These are phyloP conservation scores for Arxiozyma telluris DNA, from an alignment of 1,139 yeast genomes.

Conservation along the genomic window DNA sequence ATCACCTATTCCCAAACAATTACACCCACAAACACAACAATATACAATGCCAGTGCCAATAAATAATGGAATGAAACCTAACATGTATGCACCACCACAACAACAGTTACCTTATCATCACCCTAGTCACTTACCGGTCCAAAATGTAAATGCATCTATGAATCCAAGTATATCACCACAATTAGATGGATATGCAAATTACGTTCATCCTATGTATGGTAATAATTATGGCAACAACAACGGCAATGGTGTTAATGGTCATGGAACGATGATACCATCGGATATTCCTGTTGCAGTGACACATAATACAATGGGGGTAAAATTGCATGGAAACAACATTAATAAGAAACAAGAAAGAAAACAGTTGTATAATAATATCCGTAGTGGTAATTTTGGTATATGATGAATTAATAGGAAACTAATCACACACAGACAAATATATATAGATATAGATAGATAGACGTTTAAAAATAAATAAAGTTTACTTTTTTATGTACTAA, in stretches of 20 bases:
- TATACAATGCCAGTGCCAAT: background rate
- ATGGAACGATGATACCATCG: conserved; percentile 3
- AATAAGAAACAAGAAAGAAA: conserved; percentile 26
- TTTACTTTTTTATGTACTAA: background rate
- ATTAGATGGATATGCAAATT: conserved; percentile 3
- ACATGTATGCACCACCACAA: background rate
- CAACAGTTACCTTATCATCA: background rate
- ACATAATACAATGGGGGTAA: conserved; percentile 12
- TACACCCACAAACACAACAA: background rate
- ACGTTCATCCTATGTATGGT: conserved; percentile 1
- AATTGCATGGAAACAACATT: conserved; percentile 24
- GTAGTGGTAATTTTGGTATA: conserved; percentile 31
- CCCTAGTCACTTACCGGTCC: background rate
- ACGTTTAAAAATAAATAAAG: background rate
- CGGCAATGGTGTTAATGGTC: background rate
- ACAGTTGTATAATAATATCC: conserved; percentile 25
- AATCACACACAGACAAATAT: background rate
- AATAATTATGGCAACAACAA: background rate
- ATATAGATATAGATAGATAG: background rate
- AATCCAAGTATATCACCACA: conserved; percentile 2
- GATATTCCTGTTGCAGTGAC: conserved; percentile 10
- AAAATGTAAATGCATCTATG: background rate
- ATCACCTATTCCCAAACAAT: background rate
- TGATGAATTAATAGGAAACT: conserved; percentile 3
- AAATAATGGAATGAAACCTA: background rate